Conservation (phyloP, 768 basidiomycete genomes). For the Lentinula raphanica region DNA sequence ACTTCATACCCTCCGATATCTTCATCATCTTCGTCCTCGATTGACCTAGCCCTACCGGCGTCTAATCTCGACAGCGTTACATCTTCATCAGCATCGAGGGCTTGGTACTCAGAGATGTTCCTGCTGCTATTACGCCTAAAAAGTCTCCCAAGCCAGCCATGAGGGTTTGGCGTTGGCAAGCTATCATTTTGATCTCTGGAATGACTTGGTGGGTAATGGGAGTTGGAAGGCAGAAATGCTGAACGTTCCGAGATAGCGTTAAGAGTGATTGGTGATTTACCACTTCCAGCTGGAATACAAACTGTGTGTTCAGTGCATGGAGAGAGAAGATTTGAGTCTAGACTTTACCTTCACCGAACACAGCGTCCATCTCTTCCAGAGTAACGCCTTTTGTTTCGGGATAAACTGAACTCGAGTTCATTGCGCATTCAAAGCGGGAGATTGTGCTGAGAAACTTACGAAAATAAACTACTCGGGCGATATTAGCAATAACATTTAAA, state of each 20-base stretch:
- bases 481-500: not conserved
- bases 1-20: constrained; percentile 5
- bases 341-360: constrained; percentile 78
- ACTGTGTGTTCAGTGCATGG: not conserved
- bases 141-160: not conserved
- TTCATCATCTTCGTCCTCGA: not conserved
- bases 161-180: not conserved
- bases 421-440: not conserved
- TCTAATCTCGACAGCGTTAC: not conserved
- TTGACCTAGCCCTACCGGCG: not conserved
- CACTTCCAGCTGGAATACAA: not conserved
- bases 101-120: not conserved
- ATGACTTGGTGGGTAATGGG: not conserved
- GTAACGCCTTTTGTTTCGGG: constrained; percentile 86
- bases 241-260: not conserved
- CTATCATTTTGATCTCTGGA: not conserved
- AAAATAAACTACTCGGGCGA: constrained; percentile 56
- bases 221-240: not conserved
- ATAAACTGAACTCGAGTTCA: constrained; percentile 47
- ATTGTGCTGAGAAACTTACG: constrained; percentile 38
- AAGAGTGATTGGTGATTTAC: not conserved
- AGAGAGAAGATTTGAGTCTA: not conserved
- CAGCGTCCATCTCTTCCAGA: constrained; percentile 85
- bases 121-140: constrained; percentile 2
- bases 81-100: not conserved